Evolutionary conservation across 768 basidiomycete species (phyloP), one percentile per base, ranked within the genome.

Genomic region (Clitopilus passeckerianus): DNA sequence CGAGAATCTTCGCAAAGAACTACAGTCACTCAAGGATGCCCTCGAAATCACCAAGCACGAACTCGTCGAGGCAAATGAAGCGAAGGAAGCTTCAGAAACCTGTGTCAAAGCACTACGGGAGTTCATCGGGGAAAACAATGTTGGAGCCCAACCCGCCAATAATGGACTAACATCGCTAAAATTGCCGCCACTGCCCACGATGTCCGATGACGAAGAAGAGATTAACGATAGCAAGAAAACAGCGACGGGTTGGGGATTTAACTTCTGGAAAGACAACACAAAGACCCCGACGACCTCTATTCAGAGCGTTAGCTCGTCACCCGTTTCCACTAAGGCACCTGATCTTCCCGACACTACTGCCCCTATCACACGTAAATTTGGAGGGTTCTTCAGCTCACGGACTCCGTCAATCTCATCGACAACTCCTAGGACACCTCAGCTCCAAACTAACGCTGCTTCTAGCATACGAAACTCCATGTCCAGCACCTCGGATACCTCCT

Each of bases 61-160:
- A 60, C 74, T 96, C 52, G 76, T 68, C 37, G 94, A 96, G 67
- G 80, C 86, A 0, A 87, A 83, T 61, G 95, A 98, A 71, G 93
- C 91, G 2, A 80, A 86, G 53, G 87, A 93, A 67, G 95, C 95
- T 3, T 91, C 90, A 34, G 94, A 98, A 64, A 82, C 82, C 0
- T 95, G 93, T 68, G 85, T 91, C 63, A 86, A 83, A 57, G 91
- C 90, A 0, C 76, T 98, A 44, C 81, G 94, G 35, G 88, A 86
- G 59, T 98, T 90, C 68, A 92, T 93, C 63, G 84, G 83, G 20
- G 86, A 91, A 63, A 85, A 87, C 68, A 84, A 85, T 59, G 77
- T 90, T 54, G 89, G 89, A 8, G 72, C 65, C 24, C 34, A 57
- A 16, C 63, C 65, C 54, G 30, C 64, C n/a, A 18, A 16, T 52